These are phyloP conservation scores for Aspergillus biplanus DNA, from an alignment of 495 filamentous ascomycete species.

Conservation along the genomic window DNA sequence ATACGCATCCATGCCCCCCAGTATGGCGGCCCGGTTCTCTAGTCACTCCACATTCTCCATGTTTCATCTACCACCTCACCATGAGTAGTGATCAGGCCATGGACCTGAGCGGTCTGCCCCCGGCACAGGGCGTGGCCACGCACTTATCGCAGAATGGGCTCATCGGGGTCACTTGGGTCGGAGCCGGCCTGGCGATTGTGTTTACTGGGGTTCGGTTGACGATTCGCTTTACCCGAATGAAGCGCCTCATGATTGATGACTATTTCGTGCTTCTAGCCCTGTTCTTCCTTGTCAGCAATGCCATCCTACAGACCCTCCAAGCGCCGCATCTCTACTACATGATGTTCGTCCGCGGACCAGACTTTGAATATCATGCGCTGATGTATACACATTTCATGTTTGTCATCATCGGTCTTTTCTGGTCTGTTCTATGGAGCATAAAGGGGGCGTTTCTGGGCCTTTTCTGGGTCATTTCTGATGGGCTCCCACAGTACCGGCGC, in stretches of 20 bases:
- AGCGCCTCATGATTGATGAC: slow-evolving; percentile 42
- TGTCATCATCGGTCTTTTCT: slow-evolving; percentile 51
- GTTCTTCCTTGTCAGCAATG: slow-evolving; percentile 39
- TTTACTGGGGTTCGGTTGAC: slow-evolving; percentile 42
- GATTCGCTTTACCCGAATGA: slow-evolving; percentile 37
- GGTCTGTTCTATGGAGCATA: slow-evolving; percentile 50
- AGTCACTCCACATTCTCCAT: not conserved
- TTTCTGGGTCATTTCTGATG: slow-evolving; percentile 47
- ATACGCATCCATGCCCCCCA: not conserved
- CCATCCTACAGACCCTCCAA: slow-evolving; percentile 49
- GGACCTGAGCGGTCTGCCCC: not conserved
- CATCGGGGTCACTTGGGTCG: slow-evolving; percentile 31
- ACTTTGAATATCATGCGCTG: slow-evolving; percentile 24
- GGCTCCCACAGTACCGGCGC: slow-evolving; percentile 39
- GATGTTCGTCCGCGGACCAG: slow-evolving; percentile 30
- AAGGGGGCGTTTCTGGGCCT: slow-evolving; percentile 53
- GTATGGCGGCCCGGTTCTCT: not conserved
- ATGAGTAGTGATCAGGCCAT: not conserved
- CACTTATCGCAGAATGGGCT: slow-evolving; percentile 22
- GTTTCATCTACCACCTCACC: not conserved
- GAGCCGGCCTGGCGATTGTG: slow-evolving; percentile 36
- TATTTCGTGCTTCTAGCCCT: slow-evolving; percentile 47
- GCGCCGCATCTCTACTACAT: slow-evolving; percentile 46
- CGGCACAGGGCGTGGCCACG: slow-evolving; percentile 17
- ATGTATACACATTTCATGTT: slow-evolving; percentile 44